A percentile compares a stretch with the other conserved stretches of the same genome.
Conservation (phyloP, 495 filamentous ascomycete species). For the Niebla homalea region DNA sequence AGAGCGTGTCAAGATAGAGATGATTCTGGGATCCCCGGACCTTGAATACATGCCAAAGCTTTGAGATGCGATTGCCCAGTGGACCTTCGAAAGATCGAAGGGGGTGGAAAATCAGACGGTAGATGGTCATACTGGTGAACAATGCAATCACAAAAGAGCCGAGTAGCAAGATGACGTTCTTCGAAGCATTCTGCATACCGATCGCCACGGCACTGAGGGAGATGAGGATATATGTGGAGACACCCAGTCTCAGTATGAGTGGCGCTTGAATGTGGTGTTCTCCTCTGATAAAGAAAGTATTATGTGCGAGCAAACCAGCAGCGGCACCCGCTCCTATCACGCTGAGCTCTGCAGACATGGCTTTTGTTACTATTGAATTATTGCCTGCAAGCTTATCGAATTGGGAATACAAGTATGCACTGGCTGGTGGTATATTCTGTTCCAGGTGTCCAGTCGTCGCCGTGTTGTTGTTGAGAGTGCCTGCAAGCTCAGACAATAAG, state of each 20-base stretch:
- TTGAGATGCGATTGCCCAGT: constrained; percentile 26
- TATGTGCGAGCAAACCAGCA: constrained; percentile 10
- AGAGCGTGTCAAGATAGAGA: constrained; percentile 19
- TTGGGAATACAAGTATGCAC: too few relatives aligned
- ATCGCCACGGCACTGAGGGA: background rate
- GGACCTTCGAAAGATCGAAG: constrained; percentile 34
- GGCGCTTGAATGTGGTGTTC: constrained; percentile 16
- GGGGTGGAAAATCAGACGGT: constrained; percentile 33
- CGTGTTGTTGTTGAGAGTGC: too few relatives aligned
- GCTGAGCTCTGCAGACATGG: too few relatives aligned
- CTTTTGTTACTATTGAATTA: too few relatives aligned
- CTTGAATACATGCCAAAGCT: constrained; percentile 28
- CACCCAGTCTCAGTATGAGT: background rate
- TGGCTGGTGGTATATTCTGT: too few relatives aligned
- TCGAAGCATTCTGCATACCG: background rate
- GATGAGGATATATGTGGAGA: background rate
- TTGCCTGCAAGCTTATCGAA: too few relatives aligned
- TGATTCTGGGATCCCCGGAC: constrained; percentile 23
- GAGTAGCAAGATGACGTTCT: background rate
- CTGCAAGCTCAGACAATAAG: too few relatives aligned
- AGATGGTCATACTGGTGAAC: constrained; percentile 32
- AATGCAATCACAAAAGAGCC: constrained; percentile 23
- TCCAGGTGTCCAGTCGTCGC: too few relatives aligned
- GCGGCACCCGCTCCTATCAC: background rate
- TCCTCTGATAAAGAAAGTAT: constrained; percentile 11